Evolutionary conservation across 257 asterid species (phyloP).

Genomic region (Eucommia ulmoides): DNA sequence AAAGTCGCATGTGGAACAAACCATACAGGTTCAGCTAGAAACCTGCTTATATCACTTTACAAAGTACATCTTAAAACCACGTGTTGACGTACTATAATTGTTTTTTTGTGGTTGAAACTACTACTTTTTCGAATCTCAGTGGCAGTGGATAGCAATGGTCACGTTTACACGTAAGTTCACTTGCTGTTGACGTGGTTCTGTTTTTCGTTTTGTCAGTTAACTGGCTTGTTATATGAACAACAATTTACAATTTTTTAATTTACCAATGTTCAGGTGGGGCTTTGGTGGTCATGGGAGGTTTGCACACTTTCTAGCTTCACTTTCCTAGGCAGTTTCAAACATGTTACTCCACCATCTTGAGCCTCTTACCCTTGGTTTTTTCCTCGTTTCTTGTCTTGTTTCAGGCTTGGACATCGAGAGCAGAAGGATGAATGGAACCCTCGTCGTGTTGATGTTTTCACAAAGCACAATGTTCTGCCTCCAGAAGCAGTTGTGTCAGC

Average conservation of each 20-base stretch:
- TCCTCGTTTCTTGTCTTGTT: slow-evolving; percentile 6
- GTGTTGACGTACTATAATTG: neutral
- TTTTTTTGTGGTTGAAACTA: slow-evolving; percentile 9
- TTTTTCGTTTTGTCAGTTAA: slow-evolving; percentile 4
- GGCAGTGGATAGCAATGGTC: slow-evolving; percentile 80
- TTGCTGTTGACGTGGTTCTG: slow-evolving; percentile 9
- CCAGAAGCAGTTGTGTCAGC: slow-evolving; percentile 83
- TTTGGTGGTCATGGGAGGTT: slow-evolving; percentile 98
- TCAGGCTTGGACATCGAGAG: slow-evolving; percentile 96
- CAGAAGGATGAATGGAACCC: slow-evolving; percentile 91
- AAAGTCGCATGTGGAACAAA: slow-evolving; percentile 94
- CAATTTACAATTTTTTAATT: neutral
- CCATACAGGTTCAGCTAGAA: slow-evolving; percentile 60
- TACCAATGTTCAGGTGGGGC: slow-evolving; percentile 84
- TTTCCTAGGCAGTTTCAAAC: too few species aligned
- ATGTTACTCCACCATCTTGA: too few species aligned
- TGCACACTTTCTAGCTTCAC: slow-evolving; percentile 5
- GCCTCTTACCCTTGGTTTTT: too few species aligned
- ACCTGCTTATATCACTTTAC: neutral
- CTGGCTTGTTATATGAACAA: neutral
- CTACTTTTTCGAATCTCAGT: slow-evolving; percentile 43
- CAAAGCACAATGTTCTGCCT: slow-evolving; percentile 68
- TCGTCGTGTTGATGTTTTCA: slow-evolving; percentile 75
- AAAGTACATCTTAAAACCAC: neutral
- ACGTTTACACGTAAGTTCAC: slow-evolving; percentile 87